Evolutionary conservation across 202 grass and related monocot genomes (phyloP).

Genomic region (Brachypodium distachyon): DNA sequence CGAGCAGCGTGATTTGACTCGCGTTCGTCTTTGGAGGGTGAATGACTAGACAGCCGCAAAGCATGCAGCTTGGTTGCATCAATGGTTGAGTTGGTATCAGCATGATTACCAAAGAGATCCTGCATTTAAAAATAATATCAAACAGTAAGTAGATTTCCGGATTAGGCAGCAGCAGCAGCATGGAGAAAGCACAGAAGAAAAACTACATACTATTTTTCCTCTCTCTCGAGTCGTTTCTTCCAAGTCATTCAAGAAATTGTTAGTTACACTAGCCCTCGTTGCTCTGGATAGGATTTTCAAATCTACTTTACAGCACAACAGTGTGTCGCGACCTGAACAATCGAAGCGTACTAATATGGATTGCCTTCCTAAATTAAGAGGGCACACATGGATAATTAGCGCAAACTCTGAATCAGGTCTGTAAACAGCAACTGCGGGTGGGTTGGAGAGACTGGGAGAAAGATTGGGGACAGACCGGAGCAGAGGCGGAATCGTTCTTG

Average conservation of each 20-base stretch:
- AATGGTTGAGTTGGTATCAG: background rate
- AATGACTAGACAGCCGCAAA: background rate
- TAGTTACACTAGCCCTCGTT: background rate
- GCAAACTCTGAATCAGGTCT: background rate
- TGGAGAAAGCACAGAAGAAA: constrained; percentile 1
- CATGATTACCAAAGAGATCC: background rate
- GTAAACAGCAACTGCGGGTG: too few relatives aligned
- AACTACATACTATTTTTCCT: constrained; percentile 13
- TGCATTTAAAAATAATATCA: background rate
- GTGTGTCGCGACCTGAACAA: background rate
- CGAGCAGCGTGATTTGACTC: background rate
- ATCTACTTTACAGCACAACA: background rate
- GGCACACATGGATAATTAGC: background rate
- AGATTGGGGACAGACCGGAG: constrained; percentile 57
- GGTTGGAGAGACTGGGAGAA: background rate
- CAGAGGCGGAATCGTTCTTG: background rate
- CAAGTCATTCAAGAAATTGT: background rate
- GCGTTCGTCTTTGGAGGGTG: constrained; percentile 5
- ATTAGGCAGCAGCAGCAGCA: background rate
- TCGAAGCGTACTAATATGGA: background rate
- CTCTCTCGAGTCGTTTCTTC: background rate
- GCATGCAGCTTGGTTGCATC: background rate
- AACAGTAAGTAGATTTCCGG: background rate
- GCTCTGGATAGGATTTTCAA: background rate
- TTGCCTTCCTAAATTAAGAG: background rate